Evolutionary conservation across 768 basidiomycete species (phyloP).

Genomic region (Trametes cinnabarina): DNA sequence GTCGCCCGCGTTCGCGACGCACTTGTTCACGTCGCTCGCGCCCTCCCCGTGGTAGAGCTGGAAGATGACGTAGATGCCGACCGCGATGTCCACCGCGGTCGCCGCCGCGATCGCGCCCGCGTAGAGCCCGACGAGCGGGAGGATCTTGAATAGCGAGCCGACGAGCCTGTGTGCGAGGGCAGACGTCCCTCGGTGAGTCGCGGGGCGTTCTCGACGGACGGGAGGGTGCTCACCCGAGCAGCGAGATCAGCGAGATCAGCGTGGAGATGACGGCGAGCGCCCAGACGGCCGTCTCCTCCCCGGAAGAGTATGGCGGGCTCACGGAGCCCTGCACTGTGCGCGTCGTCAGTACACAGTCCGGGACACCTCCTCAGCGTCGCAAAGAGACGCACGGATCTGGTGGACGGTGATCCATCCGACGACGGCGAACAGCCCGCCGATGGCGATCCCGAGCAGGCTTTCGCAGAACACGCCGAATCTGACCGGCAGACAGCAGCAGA

Average conservation of each 20-base stretch:
- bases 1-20: slow-evolving; percentile 36
- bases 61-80: slow-evolving; percentile 50
- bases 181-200: slow-evolving; percentile 7
- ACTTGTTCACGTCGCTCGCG: slow-evolving; percentile 29
- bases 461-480: slow-evolving; percentile 62
- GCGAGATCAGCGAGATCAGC: slow-evolving; percentile 44
- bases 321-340: slow-evolving; percentile 24
- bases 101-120: slow-evolving; percentile 44
- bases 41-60: slow-evolving; percentile 38
- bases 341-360: not conserved
- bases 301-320: slow-evolving; percentile 35
- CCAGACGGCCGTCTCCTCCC: slow-evolving; percentile 45
- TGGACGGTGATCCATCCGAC: slow-evolving; percentile 48
- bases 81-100: slow-evolving; percentile 45
- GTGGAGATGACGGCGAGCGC: slow-evolving; percentile 48
- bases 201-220: not conserved
- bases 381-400: slow-evolving; percentile 40
- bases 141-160: slow-evolving; percentile 43
- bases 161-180: slow-evolving; percentile 35
- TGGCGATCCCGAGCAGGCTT: slow-evolving; percentile 40
- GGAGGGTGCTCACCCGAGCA: slow-evolving; percentile 44
- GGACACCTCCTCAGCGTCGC: not conserved
- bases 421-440: slow-evolving; percentile 44
- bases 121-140: slow-evolving; percentile 44
- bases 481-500: slow-evolving; percentile 67